Conservation (phyloP, 805 yeast genomes). For the Suhomyces sp. region DNA sequence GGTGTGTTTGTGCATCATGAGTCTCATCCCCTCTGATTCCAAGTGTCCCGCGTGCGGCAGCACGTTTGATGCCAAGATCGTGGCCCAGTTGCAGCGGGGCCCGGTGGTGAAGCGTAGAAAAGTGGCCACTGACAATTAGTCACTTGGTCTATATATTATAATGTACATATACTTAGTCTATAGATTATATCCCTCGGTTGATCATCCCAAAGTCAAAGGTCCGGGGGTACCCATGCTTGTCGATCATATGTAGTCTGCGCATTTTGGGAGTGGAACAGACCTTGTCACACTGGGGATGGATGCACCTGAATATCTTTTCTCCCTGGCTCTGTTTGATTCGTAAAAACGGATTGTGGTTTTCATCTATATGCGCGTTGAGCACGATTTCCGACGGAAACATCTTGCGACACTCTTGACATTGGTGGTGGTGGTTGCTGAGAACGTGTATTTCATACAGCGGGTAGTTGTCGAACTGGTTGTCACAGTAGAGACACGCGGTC, state of each 20-base stretch:
- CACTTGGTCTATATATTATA: not conserved
- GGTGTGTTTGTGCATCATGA: slow-evolving; percentile 81
- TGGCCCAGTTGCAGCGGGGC: slow-evolving; percentile 54
- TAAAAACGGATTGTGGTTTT: slow-evolving; percentile 50
- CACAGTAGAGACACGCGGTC: not conserved
- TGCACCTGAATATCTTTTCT: slow-evolving; percentile 40
- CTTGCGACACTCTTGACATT: slow-evolving; percentile 32
- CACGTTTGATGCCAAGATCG: slow-evolving; percentile 61
- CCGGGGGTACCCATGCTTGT: slow-evolving; percentile 48
- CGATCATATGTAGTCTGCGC: slow-evolving; percentile 48
- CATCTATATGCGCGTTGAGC: slow-evolving; percentile 49
- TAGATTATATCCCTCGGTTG: slow-evolving; percentile 21
- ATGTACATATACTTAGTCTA: not conserved
- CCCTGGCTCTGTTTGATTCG: slow-evolving; percentile 36
- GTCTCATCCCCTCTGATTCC: slow-evolving; percentile 61
- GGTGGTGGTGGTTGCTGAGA: slow-evolving; percentile 2
- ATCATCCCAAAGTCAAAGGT: slow-evolving; percentile 29
- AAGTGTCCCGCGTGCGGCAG: slow-evolving; percentile 88
- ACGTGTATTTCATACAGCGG: slow-evolving; percentile 4
- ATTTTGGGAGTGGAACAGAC: slow-evolving; percentile 36
- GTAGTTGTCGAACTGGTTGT: slow-evolving; percentile 2
- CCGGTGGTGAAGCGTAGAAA: slow-evolving; percentile 53
- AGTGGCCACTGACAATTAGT: not conserved
- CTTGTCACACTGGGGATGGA: slow-evolving; percentile 35
- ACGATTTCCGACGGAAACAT: slow-evolving; percentile 43